Base-by-base conservation (phyloP, 768 basidiomycete genomes). In the Tylopilus plumbeoviolaceoides region DNA sequence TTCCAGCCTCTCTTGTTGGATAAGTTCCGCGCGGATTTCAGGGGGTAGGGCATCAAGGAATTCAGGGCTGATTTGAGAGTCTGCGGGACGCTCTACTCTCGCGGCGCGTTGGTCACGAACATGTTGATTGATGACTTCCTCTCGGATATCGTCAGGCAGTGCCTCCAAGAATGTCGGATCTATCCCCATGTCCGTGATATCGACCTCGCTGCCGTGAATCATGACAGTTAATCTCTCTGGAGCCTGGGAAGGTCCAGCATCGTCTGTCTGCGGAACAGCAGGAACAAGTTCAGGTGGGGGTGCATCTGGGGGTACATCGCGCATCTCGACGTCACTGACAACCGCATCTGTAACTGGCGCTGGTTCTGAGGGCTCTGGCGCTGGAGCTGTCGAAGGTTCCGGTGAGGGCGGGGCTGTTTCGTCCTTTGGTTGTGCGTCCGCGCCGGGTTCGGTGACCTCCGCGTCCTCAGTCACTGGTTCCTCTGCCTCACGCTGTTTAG, bases 101-200 rank as follows among this genome's bases (percentile, higher is more conserved):
- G 91, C 84, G 11, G 89, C 84, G 38, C 87, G 85, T 55, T 87
- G 91, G 61, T 98, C 97, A 9, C 94, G 86, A 60, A 98, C 85
- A 64, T 99, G 95, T 64, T 99, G 97, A 62, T 95, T 94, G 48
- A 99, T 78, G 33, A 99, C 93, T 65, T 99, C 97, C 66, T 97
- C 95, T 47, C 97, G 84, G 88, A 99, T 98, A 59, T 98, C 95
- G 65, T 99, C 97, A 0, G 97, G 97, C 9, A 99, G 73, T 23
- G 97, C 97, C 72, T 98, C 94, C 52, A 99, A 75, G 80, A 99
- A 99, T 6, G 92, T 94, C 2, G 95, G 92, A 67, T 99, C 97
- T 64, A 99, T 98, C 5, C 97, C 97, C 35, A 94, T 95, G 62
- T 98, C 94, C 3, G 97, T 99, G 66, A 99, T 99, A 65, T 99